Percentiles rank a stretch among this genome's conserved stretches.
Conservation (phyloP, 805 yeast species). For the Saturnispora zaruensis region DNA sequence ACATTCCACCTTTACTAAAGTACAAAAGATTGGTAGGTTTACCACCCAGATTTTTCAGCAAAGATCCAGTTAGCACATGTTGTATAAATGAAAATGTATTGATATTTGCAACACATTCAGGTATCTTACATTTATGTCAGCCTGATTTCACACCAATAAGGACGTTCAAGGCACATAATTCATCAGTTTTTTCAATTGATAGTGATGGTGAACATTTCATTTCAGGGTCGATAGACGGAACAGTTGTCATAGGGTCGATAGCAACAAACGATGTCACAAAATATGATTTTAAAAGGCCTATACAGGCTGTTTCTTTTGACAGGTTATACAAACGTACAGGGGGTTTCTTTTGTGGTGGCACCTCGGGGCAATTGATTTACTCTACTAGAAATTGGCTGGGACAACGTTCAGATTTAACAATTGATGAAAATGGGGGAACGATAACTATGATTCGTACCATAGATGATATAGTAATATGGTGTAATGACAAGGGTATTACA, state of each 20-base stretch:
- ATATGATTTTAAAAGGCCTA: conserved; percentile 78
- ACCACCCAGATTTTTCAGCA: conserved; percentile 60
- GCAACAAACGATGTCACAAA: conserved; percentile 54
- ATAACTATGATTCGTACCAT: conserved; percentile 58
- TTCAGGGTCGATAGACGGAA: conserved; percentile 90
- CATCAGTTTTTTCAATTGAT: conserved; percentile 68
- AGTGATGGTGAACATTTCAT: conserved; percentile 72
- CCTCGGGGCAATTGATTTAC: conserved; percentile 69
- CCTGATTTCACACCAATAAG: conserved; percentile 55
- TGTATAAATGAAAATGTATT: conserved; percentile 50
- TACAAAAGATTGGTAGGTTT: conserved; percentile 62
- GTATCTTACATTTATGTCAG: conserved; percentile 60
- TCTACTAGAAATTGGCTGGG: conserved; percentile 86
- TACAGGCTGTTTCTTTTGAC: conserved; percentile 79
- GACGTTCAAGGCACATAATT: conserved; percentile 75
- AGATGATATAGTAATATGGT: conserved; percentile 68
- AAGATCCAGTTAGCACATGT: conserved; percentile 74
- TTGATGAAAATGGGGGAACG: conserved; percentile 60
- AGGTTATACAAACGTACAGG: conserved; percentile 53
- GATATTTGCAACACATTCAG: conserved; percentile 86
- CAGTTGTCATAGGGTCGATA: conserved; percentile 73
- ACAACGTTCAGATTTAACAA: conserved; percentile 55
- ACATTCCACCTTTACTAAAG: conserved; percentile 63
- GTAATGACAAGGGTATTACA: conserved; percentile 73
- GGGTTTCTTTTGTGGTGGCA: conserved; percentile 81